Evolutionary conservation across 148 eudicot genomes (phyloP).

Genomic region (Pharnaceum exiguum): DNA sequence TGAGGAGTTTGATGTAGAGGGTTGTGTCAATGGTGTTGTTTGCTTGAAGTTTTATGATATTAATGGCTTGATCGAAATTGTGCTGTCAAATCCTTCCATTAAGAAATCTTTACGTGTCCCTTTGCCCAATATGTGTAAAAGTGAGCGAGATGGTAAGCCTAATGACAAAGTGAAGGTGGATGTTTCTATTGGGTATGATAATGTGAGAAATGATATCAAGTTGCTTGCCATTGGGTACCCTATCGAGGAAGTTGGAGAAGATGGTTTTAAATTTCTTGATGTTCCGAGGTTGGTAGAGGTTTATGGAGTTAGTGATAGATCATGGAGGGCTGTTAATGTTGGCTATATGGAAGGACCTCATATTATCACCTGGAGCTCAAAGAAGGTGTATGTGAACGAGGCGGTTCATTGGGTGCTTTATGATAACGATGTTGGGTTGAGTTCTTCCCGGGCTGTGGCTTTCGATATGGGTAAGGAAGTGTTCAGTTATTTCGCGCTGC

Average conservation of each 20-base stretch:
- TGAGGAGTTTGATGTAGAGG: neutral
- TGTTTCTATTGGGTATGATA: neutral
- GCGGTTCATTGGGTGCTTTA: neutral
- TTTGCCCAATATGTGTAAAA: neutral
- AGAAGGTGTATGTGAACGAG: neutral
- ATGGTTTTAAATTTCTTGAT: no score
- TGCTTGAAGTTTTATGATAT: neutral
- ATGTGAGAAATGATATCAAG: neutral
- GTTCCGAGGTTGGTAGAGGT: neutral
- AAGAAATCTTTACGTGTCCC: neutral
- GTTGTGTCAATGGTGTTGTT: constrained; percentile 1
- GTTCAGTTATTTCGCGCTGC: neutral
- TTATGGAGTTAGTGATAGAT: neutral
- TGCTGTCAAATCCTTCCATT: neutral
- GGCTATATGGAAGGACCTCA: neutral
- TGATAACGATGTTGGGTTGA: neutral
- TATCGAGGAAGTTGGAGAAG: no score
- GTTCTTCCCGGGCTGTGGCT: neutral
- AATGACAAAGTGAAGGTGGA: neutral
- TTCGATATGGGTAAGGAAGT: neutral
- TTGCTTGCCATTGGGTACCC: neutral
- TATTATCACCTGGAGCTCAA: no score
- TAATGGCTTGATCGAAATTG: neutral
- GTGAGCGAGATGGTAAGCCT: no score
- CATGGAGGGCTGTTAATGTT: neutral